Percentiles rank a stretch among this genome's conserved stretches.
These are phyloP conservation scores for Starmerella lactis-condensi DNA, from an alignment of 805 yeast genomes.

Conservation along the genomic window DNA sequence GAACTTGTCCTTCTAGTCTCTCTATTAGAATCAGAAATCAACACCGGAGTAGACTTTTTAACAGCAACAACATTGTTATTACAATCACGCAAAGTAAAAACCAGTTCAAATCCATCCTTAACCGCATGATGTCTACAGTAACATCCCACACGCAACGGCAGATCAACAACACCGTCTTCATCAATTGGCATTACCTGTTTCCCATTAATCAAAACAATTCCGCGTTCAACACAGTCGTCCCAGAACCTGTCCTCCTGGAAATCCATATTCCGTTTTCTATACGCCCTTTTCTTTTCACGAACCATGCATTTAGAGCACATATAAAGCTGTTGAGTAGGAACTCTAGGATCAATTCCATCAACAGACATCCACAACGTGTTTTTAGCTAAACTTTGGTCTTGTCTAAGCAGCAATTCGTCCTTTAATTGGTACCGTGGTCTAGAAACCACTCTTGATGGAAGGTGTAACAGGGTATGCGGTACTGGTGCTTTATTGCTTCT, in stretches of 20 bases:
- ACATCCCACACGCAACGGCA: slow-evolving; percentile 69
- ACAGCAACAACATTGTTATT: slow-evolving; percentile 51
- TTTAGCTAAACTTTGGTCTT: slow-evolving; percentile 3
- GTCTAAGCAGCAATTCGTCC: slow-evolving; percentile 16
- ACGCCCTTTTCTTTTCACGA: slow-evolving; percentile 85
- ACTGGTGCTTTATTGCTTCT: slow-evolving; percentile 32
- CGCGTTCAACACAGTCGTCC: slow-evolving; percentile 50
- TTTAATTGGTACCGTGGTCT: slow-evolving; percentile 64
- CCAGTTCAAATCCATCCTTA: slow-evolving; percentile 59
- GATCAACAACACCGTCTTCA: slow-evolving; percentile 22
- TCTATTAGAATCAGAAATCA: slow-evolving; percentile 91
- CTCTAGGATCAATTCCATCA: slow-evolving; percentile 44
- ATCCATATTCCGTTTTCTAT: slow-evolving; percentile 70
- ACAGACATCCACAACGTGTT: slow-evolving; percentile 39
- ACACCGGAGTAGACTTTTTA: slow-evolving; percentile 50
- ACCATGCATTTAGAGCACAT: slow-evolving; percentile 80
- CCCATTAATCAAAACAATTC: slow-evolving; percentile 81
- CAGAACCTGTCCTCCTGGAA: slow-evolving; percentile 61
- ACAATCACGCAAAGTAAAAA: slow-evolving; percentile 42
- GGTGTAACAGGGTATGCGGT: slow-evolving; percentile 47
- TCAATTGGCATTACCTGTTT: slow-evolving; percentile 45
- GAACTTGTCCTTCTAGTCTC: slow-evolving; percentile 17
- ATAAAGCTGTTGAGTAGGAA: slow-evolving; percentile 34
- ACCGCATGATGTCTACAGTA: slow-evolving; percentile 93
- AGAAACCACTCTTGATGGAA: slow-evolving; percentile 75